Conservation (phyloP, 495 filamentous ascomycete genomes). For the Penicillium ucsense region DNA sequence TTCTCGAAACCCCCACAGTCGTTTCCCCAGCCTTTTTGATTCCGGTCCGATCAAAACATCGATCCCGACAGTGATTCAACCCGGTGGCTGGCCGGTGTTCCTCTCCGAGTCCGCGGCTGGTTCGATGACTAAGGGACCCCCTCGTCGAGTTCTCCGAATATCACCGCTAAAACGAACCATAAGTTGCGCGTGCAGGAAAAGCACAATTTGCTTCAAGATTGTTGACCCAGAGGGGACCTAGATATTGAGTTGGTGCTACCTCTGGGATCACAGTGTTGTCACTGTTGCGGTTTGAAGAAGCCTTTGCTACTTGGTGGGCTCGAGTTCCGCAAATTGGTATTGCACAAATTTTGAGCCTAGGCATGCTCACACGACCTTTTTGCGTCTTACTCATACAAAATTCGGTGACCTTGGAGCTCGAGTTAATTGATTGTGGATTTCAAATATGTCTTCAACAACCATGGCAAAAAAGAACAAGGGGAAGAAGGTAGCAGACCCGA, state of each 20-base stretch:
- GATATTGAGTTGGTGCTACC: conserved; percentile 3
- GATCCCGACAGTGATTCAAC: too few relatives aligned
- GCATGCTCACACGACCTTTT: conserved; percentile 4
- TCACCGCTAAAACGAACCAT: conserved; percentile 11
- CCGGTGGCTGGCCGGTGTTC: conserved; percentile 1
- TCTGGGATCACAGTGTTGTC: conserved; percentile 9
- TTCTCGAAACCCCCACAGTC: background rate
- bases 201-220: conserved; percentile 4
- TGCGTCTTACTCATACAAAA: too few relatives aligned
- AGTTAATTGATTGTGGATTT: too few relatives aligned
- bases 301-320: background rate
- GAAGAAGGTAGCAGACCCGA: conserved; percentile 70
- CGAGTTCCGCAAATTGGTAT: conserved; percentile 6
- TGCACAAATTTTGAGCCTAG: conserved; percentile 17
- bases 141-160: conserved; percentile 29
- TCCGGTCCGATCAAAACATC: too few relatives aligned
- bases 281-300: background rate
- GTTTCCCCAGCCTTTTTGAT: background rate
- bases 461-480: conserved; percentile 58
- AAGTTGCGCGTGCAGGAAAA: conserved; percentile 5
- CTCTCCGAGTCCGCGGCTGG: conserved; percentile 4
- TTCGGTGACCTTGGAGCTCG: too few relatives aligned
- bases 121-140: conserved; percentile 17
- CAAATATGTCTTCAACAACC: conserved; percentile 30
- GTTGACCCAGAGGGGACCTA: conserved; percentile 15